Evolutionary conservation across 2,329 filamentous ascomycete genomes (phyloP).

Genomic region (Tolypocladium tropicale): DNA sequence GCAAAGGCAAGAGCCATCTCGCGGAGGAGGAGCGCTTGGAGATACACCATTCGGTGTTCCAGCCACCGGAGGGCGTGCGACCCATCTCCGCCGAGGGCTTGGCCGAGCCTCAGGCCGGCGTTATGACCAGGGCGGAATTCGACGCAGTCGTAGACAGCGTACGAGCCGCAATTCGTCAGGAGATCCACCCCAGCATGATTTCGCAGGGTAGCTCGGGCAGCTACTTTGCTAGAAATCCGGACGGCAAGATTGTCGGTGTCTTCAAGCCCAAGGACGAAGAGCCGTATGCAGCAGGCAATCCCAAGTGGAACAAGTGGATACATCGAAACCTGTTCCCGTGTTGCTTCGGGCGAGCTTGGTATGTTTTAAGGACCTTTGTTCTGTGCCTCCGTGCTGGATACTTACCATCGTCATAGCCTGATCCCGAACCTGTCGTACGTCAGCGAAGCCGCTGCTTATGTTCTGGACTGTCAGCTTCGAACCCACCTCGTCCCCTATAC

Average conservation of each 20-base stretch:
- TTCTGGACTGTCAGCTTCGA: slow-evolving; percentile 79
- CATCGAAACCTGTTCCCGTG: slow-evolving; percentile 95
- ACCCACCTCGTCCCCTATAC: slow-evolving; percentile 95
- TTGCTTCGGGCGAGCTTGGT: slow-evolving; percentile 89
- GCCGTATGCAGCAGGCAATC: slow-evolving; percentile 91
- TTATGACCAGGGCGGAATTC: slow-evolving; percentile 72
- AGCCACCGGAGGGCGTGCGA: slow-evolving; percentile 77
- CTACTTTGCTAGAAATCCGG: slow-evolving; percentile 87
- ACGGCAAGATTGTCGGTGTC: slow-evolving; percentile 91
- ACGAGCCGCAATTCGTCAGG: slow-evolving; percentile 78
- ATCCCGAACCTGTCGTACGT: slow-evolving; percentile 98
- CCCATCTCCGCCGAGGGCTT: slow-evolving; percentile 69
- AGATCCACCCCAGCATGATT: slow-evolving; percentile 90
- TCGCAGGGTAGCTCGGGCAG: slow-evolving; percentile 94
- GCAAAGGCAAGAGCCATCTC: slow-evolving; percentile 60
- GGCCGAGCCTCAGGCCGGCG: slow-evolving; percentile 50
- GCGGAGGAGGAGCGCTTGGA: slow-evolving; percentile 80
- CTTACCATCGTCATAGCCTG: slow-evolving; percentile 36
- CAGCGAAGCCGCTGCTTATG: slow-evolving; percentile 93
- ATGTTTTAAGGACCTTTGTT: slow-evolving; percentile 13
- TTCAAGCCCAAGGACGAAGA: slow-evolving; percentile 99
- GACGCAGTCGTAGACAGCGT: slow-evolving; percentile 86
- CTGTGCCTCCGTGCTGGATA: background rate
- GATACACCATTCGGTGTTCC: slow-evolving; percentile 96
- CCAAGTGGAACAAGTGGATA: slow-evolving; percentile 99